Evolutionary conservation across 2,329 filamentous ascomycete genomes (phyloP).

Genomic region (Amauroascus verrucosus): DNA sequence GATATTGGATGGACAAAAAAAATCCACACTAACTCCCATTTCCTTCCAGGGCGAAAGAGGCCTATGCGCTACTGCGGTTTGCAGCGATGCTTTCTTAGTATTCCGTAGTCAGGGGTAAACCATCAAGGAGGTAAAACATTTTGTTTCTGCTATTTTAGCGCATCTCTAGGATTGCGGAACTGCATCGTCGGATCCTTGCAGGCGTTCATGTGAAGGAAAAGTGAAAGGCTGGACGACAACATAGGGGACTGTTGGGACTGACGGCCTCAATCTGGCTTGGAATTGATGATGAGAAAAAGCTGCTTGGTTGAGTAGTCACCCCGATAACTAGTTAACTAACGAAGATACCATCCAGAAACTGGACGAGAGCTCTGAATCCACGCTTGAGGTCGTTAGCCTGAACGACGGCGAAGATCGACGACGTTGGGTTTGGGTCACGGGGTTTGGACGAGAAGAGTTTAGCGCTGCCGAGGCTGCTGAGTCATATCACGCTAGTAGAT

Average conservation of each 20-base stretch:
- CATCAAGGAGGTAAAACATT: not conserved
- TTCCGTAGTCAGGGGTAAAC: not conserved
- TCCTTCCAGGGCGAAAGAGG: not conserved
- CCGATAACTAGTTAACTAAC: not conserved
- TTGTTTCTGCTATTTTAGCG: slow-evolving; percentile 10
- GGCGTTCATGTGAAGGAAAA: not conserved
- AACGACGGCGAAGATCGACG: too few species aligned
- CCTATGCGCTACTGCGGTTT: not conserved
- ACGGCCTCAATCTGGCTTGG: not conserved
- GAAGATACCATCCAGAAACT: too few species aligned
- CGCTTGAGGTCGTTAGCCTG: too few species aligned
- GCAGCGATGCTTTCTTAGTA: not conserved
- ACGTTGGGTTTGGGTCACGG: too few species aligned
- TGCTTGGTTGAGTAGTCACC: too few species aligned
- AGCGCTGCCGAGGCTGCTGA: not conserved
- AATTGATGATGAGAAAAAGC: not conserved
- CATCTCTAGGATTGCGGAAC: not conserved
- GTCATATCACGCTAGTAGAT: not conserved
- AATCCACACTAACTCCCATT: not conserved
- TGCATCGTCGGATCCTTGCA: not conserved
- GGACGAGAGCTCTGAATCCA: too few species aligned
- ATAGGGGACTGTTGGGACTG: not conserved
- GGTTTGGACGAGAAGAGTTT: too few species aligned
- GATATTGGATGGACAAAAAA: not conserved
- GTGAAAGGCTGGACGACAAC: not conserved